These are phyloP conservation scores for Xanthoconium purpureum DNA, from an alignment of 768 basidiomycete species.

Conservation along the genomic window DNA sequence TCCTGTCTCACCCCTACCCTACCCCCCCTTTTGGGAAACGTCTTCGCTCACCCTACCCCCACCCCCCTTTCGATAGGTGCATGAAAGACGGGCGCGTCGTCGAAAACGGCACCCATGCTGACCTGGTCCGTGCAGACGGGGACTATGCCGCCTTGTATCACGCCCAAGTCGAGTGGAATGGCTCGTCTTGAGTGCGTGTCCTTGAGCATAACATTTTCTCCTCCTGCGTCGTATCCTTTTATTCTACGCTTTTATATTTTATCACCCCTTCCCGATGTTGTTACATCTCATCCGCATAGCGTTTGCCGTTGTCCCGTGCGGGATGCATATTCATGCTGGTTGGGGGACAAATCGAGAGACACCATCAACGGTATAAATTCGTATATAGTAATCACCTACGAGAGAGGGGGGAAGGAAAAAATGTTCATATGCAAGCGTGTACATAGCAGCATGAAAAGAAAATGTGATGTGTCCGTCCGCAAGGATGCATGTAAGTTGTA, in stretches of 20 bases:
- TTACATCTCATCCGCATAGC: background rate
- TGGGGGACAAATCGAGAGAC: too few species aligned
- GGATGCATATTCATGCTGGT: too few species aligned
- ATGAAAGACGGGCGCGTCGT: constrained; percentile 32
- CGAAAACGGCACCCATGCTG: constrained; percentile 30
- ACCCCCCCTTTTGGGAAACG: background rate
- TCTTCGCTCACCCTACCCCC: background rate
- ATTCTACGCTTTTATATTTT: too few species aligned
- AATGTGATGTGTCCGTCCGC: background rate
- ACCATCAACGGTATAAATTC: constrained; percentile 9
- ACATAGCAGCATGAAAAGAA: too few species aligned
- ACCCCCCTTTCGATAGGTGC: constrained; percentile 18
- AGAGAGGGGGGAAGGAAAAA: background rate
- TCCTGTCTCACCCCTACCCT: background rate
- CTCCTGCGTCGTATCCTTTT: too few species aligned
- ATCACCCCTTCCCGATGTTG: background rate
- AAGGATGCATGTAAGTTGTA: background rate
- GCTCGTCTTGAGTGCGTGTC: background rate
- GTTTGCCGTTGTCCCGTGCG: too few species aligned
- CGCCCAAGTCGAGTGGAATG: constrained; percentile 11
- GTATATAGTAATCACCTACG: constrained; percentile 19
- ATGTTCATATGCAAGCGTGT: background rate
- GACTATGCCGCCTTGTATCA: constrained; percentile 30
- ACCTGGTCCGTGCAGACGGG: constrained; percentile 23
- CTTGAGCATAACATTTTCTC: too few species aligned